Conservation (phyloP, 495 filamentous ascomycete species). For the Neurospora sp. region DNA sequence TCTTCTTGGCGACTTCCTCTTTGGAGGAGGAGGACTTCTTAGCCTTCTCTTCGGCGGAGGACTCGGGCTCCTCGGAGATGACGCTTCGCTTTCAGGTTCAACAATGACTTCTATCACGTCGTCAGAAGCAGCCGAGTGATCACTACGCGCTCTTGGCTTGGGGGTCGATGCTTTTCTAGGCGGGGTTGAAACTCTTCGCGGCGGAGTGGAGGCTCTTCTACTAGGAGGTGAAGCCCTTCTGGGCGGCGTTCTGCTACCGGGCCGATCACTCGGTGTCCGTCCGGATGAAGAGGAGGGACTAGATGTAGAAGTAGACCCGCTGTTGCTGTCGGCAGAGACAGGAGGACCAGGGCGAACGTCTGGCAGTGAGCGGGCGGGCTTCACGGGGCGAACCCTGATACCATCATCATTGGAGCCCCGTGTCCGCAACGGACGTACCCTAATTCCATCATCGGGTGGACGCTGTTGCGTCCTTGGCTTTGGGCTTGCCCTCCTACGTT, state of each 20-base stretch:
- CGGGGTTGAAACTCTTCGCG: slow-evolving; percentile 2
- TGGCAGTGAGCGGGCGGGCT: slow-evolving; percentile 14
- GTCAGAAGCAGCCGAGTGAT: slow-evolving; percentile 28
- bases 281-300: slow-evolving; percentile 22
- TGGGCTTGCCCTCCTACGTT: not conserved
- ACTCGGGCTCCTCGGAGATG: slow-evolving; percentile 3
- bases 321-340: slow-evolving; percentile 11
- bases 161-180: slow-evolving; percentile 8
- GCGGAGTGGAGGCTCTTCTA: slow-evolving; percentile 5
- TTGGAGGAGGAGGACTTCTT: slow-evolving; percentile 2
- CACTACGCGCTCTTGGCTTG: slow-evolving; percentile 12
- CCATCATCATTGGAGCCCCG: slow-evolving; percentile 14
- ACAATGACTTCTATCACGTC: slow-evolving; percentile 36
- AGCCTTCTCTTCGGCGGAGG: not conserved
- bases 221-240: not conserved
- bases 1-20: slow-evolving; percentile 15
- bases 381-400: slow-evolving; percentile 29
- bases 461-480: slow-evolving; percentile 15
- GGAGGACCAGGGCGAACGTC: slow-evolving; percentile 12
- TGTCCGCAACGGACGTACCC: slow-evolving; percentile 8
- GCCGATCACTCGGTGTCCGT: slow-evolving; percentile 3
- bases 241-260: not conserved
- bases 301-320: slow-evolving; percentile 14
- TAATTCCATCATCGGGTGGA: slow-evolving; percentile 22
- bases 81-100: slow-evolving; percentile 20